These are phyloP conservation scores for Parietaria judaica DNA, from an alignment of 306 rosid species.

Conservation along the genomic window DNA sequence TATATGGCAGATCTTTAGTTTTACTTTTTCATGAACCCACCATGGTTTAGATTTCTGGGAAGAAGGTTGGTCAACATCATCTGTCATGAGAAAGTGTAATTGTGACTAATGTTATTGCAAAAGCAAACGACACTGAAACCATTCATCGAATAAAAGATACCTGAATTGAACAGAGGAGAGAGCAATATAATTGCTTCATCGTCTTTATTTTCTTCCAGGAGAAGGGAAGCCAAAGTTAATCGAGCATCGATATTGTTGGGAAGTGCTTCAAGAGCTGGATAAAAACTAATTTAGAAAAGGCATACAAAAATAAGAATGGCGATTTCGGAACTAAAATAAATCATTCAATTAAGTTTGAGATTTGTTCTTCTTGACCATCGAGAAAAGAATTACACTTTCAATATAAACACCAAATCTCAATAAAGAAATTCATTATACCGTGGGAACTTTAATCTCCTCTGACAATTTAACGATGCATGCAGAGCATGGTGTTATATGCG, in stretches of 20 bases:
- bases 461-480: too few relatives aligned
- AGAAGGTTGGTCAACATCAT: constrained; percentile 36
- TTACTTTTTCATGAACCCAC: constrained; percentile 59
- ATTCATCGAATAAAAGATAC: constrained; percentile 29
- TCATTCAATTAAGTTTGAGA: too few relatives aligned
- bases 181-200: constrained; percentile 74
- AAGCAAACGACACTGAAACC: not conserved
- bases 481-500: too few relatives aligned
- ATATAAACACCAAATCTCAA: too few relatives aligned
- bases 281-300: constrained; percentile 12
- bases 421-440: too few relatives aligned
- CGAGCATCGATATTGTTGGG: constrained; percentile 64
- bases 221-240: constrained; percentile 70
- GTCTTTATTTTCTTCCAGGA: constrained; percentile 66
- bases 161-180: constrained; percentile 52
- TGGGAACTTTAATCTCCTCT: too few relatives aligned
- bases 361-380: too few relatives aligned
- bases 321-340: not conserved
- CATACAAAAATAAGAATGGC: not conserved
- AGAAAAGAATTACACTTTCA: too few relatives aligned
- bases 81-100: constrained; percentile 26
- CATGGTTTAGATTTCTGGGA: constrained; percentile 49
- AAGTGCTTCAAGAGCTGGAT: constrained; percentile 55
- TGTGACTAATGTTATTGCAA: not conserved
- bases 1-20: constrained; percentile 38